A percentile compares a stretch with the other conserved stretches of the same genome.
Evolutionary conservation across 805 yeast species (phyloP).

Genomic region (Candida broadrunensis): DNA sequence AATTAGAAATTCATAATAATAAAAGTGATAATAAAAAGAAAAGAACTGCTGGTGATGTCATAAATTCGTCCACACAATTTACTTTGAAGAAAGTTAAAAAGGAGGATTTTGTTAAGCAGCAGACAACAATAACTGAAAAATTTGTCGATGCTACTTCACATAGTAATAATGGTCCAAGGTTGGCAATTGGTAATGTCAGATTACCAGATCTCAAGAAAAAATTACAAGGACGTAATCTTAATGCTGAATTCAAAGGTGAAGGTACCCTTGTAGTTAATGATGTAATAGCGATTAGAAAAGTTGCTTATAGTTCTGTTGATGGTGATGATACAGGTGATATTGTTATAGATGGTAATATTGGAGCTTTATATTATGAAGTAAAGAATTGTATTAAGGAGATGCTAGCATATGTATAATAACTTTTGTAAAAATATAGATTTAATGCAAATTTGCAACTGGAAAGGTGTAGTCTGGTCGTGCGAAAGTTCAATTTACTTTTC

Average conservation of each 20-base stretch:
- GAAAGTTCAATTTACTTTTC: neutral
- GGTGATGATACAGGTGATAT: conserved; percentile 71
- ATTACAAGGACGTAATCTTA: conserved; percentile 54
- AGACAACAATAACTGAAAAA: conserved; percentile 4
- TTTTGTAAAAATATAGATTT: neutral
- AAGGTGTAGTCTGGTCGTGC: too few species aligned
- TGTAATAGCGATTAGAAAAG: conserved; percentile 68
- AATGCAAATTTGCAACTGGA: neutral
- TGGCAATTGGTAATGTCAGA: conserved; percentile 86
- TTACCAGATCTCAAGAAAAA: conserved; percentile 74
- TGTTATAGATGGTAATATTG: conserved; percentile 78
- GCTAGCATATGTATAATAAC: conserved; percentile 63
- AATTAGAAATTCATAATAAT: conserved; percentile 37
- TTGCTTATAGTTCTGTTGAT: conserved; percentile 36
- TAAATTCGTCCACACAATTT: conserved; percentile 29
- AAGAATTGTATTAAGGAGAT: conserved; percentile 67
- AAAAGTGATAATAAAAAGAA: conserved; percentile 10
- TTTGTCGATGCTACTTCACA: neutral
- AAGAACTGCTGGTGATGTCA: conserved; percentile 18
- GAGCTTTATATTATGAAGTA: conserved; percentile 73
- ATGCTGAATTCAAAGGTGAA: conserved; percentile 89
- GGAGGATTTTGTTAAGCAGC: conserved; percentile 11
- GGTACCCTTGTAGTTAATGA: conserved; percentile 88
- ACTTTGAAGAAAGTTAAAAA: conserved; percentile 23
- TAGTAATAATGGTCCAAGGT: conserved; percentile 27